These are phyloP conservation scores for Pyricularia sp. DNA, from an alignment of 2,329 filamentous ascomycete genomes.

Conservation along the genomic window DNA sequence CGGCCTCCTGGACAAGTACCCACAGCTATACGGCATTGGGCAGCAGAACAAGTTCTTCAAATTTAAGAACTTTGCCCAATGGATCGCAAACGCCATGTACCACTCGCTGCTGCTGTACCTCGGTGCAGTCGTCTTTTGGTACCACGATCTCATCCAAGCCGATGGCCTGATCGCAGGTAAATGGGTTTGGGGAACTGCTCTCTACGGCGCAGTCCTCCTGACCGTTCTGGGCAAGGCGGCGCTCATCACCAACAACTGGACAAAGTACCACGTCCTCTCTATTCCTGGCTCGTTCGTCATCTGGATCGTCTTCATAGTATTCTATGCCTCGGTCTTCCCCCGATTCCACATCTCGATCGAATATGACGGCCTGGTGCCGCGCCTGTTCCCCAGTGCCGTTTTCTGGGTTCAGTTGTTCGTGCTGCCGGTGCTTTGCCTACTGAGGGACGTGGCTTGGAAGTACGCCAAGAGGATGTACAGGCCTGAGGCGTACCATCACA, in stretches of 20 bases:
- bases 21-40: slow-evolving; percentile 87
- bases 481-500: slow-evolving; percentile 92
- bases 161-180: slow-evolving; percentile 82
- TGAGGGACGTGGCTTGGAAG: slow-evolving; percentile 93
- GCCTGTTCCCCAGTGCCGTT: slow-evolving; percentile 68
- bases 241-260: slow-evolving; percentile 95
- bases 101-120: slow-evolving; percentile 93
- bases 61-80: slow-evolving; percentile 83
- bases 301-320: slow-evolving; percentile 84
- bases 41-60: slow-evolving; percentile 93
- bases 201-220: slow-evolving; percentile 88
- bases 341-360: slow-evolving; percentile 73
- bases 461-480: slow-evolving; percentile 96
- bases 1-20: slow-evolving; percentile 85
- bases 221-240: slow-evolving; percentile 94
- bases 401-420: slow-evolving; percentile 90
- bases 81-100: slow-evolving; percentile 92
- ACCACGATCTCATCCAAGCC: slow-evolving; percentile 64
- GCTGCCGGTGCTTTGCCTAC: slow-evolving; percentile 70
- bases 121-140: slow-evolving; percentile 71
- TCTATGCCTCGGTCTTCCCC: slow-evolving; percentile 79
- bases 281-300: slow-evolving; percentile 89
- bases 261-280: slow-evolving; percentile 91
- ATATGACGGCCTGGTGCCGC: slow-evolving; percentile 74
- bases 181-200: slow-evolving; percentile 95